These are phyloP conservation scores for Wickerhamiella kazuoi DNA, from an alignment of 805 yeast species.

Conservation along the genomic window DNA sequence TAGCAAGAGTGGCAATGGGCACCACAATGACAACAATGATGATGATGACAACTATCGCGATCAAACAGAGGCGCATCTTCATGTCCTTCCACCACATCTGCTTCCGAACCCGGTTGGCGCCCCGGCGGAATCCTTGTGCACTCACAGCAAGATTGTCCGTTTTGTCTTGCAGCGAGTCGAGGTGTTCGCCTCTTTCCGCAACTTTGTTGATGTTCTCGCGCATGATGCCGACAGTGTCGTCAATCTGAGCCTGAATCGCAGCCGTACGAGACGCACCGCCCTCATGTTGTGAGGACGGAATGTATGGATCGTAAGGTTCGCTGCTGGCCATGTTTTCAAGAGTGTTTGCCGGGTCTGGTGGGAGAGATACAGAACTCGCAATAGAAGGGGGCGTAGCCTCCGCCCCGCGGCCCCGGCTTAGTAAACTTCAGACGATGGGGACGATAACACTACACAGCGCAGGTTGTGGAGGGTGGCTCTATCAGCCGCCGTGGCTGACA, in stretches of 20 bases:
- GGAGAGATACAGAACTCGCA: no score
- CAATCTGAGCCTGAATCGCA: constrained; percentile 79
- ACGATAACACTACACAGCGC: no score
- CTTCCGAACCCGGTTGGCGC: constrained; percentile 93
- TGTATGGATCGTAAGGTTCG: constrained; percentile 73
- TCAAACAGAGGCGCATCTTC: constrained; percentile 85
- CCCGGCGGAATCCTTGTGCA: constrained; percentile 89
- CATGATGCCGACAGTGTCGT: constrained; percentile 95
- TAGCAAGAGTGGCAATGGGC: constrained; percentile 81
- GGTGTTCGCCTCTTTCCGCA: constrained; percentile 85
- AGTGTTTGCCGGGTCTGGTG: no score
- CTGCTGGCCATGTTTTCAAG: constrained; percentile 43
- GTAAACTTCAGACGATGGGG: no score
- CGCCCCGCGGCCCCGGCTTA: no score
- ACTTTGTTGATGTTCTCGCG: constrained; percentile 91
- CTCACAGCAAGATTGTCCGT: constrained; percentile 82
- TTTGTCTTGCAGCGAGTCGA: constrained; percentile 80
- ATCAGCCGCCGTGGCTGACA: no score
- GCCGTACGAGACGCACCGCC: constrained; percentile 39
- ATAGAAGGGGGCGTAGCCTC: no score
- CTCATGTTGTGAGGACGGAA: constrained; percentile 34
- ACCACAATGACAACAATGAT: constrained; percentile 74
- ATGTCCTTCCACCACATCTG: constrained; percentile 99
- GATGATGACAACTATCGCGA: constrained; percentile 59
- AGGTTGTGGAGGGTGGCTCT: no score